Conservation (phyloP, 176 grass and related monocot genomes). For the Leersia perrieri region DNA sequence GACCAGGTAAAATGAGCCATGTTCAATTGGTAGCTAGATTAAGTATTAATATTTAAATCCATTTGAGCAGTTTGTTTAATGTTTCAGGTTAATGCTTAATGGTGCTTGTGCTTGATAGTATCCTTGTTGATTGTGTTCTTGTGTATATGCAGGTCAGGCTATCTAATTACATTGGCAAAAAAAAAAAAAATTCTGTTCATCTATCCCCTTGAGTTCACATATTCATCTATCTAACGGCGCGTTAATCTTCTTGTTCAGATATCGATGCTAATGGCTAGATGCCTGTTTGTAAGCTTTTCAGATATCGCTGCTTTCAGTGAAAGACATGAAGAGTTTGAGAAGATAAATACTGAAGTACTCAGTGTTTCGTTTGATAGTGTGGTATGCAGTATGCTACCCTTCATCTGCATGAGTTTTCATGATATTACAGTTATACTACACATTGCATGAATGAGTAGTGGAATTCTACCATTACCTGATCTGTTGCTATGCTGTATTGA, state of each 20-base stretch:
- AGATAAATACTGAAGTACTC: slow-evolving; percentile 66
- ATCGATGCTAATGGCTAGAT: neutral
- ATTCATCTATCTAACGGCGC: slow-evolving; percentile 64
- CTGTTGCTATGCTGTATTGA: neutral
- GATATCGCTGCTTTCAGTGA: slow-evolving; percentile 78
- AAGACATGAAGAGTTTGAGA: slow-evolving; percentile 57
- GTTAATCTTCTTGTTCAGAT: neutral
- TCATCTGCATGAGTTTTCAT: neutral
- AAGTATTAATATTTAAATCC: too few relatives aligned
- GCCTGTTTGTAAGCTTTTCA: slow-evolving; percentile 8
- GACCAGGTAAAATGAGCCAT: too few relatives aligned
- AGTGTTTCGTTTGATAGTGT: slow-evolving; percentile 66
- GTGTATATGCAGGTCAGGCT: slow-evolving; percentile 56
- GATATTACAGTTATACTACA: neutral
- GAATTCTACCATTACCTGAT: neutral
- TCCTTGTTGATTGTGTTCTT: neutral
- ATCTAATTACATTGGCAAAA: slow-evolving; percentile 66
- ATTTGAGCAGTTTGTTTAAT: too few relatives aligned
- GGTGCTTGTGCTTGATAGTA: neutral
- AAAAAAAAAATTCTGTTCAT: slow-evolving; percentile 75
- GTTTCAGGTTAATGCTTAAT: too few relatives aligned
- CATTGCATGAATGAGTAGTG: neutral
- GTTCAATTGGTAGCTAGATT: neutral
- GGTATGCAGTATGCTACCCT: slow-evolving; percentile 47
- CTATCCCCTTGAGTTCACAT: slow-evolving; percentile 77